These are phyloP conservation scores for Aspergillus caelatus DNA, from an alignment of 2,329 filamentous ascomycete species.

Conservation along the genomic window DNA sequence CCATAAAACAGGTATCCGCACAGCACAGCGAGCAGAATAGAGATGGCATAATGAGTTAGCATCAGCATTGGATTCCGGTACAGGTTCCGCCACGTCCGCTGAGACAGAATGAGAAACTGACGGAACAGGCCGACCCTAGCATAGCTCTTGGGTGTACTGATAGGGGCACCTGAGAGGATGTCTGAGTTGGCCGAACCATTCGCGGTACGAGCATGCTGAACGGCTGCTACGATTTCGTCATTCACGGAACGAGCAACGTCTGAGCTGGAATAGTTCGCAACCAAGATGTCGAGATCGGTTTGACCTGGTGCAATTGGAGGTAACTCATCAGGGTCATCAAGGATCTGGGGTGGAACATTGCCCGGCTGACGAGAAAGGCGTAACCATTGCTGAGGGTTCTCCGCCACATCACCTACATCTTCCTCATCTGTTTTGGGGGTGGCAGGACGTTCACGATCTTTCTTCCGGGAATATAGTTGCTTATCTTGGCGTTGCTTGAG, in stretches of 20 bases:
- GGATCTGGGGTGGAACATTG: conserved; percentile 59
- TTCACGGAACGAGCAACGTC: conserved; percentile 73
- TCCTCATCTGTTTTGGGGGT: conserved; percentile 69
- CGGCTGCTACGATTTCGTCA: conserved; percentile 75
- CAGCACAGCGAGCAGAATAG: conserved; percentile 89
- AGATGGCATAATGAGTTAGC: conserved; percentile 97
- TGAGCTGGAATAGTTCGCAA: conserved; percentile 74
- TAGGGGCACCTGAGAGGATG: conserved; percentile 47
- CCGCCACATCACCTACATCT: conserved; percentile 56
- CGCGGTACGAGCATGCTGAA: conserved; percentile 64
- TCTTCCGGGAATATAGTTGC: conserved; percentile 85
- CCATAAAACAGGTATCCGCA: conserved; percentile 97
- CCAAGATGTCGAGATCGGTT: conserved; percentile 81
- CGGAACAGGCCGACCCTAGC: conserved; percentile 75
- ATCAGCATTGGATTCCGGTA: conserved; percentile 98
- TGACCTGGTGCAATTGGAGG: conserved; percentile 62
- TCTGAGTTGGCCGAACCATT: conserved; percentile 68
- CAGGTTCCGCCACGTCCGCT: conserved; percentile 93
- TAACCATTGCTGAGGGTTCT: conserved; percentile 62
- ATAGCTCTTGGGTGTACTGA: conserved; percentile 75
- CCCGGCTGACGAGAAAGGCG: conserved; percentile 59
- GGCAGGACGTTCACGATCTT: conserved; percentile 56
- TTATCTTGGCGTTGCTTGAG: conserved; percentile 84
- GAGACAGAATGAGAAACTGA: conserved; percentile 88
- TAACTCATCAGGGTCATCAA: conserved; percentile 69